A percentile compares a stretch with the other conserved stretches of the same genome.
These are phyloP conservation scores for Populus alba DNA, from an alignment of 345 rosid genomes.

Conservation along the genomic window DNA sequence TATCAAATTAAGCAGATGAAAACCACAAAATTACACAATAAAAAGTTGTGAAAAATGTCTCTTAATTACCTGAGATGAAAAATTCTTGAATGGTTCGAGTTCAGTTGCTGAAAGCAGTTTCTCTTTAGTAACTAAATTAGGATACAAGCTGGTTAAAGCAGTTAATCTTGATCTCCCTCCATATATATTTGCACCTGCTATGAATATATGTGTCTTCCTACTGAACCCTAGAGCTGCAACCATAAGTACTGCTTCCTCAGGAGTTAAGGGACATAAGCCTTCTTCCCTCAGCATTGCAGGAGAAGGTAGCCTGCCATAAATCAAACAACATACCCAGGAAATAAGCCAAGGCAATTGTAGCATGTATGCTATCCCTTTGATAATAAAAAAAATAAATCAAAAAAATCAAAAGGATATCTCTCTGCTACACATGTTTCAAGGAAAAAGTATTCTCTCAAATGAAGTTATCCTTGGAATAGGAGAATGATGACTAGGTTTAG, in stretches of 20 bases:
- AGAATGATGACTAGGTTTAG: neutral
- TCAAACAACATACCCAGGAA: constrained; percentile 4
- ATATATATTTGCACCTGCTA: constrained; percentile 87
- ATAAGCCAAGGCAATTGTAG: neutral
- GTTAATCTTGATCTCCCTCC: constrained; percentile 66
- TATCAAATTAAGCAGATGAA: neutral
- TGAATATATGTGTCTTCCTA: constrained; percentile 67
- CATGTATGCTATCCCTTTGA: neutral
- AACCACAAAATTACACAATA: neutral
- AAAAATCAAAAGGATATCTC: neutral
- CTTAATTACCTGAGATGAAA: constrained; percentile 79
- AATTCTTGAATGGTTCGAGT: constrained; percentile 77
- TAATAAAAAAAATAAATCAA: neutral
- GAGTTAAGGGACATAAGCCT: constrained; percentile 89
- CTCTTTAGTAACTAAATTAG: constrained; percentile 90
- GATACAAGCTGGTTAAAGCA: constrained; percentile 77
- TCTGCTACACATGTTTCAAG: neutral
- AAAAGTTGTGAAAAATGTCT: neutral
- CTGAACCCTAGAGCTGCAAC: constrained; percentile 92
- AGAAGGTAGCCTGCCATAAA: constrained; percentile 62
- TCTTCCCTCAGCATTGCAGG: constrained; percentile 66
- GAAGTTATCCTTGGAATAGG: neutral
- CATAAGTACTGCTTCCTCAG: constrained; percentile 93
- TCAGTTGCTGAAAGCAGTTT: constrained; percentile 67
- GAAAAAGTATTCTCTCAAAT: neutral